Evolutionary conservation across 179 eudicot genomes (phyloP).

Genomic region (Spinacia oleracea): DNA sequence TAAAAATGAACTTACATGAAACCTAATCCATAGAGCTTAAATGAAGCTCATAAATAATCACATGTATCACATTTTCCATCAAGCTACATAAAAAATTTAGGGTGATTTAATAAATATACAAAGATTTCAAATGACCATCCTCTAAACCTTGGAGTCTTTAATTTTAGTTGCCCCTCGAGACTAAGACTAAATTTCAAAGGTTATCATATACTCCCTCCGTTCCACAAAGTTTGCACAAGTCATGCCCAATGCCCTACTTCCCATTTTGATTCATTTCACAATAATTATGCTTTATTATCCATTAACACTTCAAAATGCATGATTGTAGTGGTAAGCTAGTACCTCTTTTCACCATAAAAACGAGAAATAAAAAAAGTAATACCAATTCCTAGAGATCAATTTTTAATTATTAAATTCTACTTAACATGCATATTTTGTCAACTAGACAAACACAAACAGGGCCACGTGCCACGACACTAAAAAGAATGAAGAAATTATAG

Average conservation of each 20-base stretch:
- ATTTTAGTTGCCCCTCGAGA: not conserved
- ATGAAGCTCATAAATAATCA: not conserved
- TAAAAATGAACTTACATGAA: not conserved
- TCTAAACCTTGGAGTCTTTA: no score
- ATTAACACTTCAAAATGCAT: no score
- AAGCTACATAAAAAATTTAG: not conserved
- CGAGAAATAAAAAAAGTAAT: not conserved
- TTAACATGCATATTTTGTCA: not conserved
- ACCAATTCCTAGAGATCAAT: not conserved
- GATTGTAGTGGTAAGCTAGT: not conserved
- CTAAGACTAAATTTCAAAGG: no score
- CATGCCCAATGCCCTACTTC: not conserved
- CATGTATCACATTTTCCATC: not conserved
- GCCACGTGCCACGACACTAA: not conserved
- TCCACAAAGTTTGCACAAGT: no score
- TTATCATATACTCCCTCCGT: not conserved
- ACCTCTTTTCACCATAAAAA: not conserved
- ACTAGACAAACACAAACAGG: not conserved
- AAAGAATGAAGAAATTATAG: not conserved
- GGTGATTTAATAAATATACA: not conserved
- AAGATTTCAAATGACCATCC: no score
- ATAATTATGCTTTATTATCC: no score
- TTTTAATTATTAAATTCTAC: not conserved
- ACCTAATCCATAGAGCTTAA: not conserved
- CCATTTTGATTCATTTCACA: no score